Base-by-base conservation (phyloP, 371 early-diverging fungal species). In the Apophysomyces variabilis region DNA sequence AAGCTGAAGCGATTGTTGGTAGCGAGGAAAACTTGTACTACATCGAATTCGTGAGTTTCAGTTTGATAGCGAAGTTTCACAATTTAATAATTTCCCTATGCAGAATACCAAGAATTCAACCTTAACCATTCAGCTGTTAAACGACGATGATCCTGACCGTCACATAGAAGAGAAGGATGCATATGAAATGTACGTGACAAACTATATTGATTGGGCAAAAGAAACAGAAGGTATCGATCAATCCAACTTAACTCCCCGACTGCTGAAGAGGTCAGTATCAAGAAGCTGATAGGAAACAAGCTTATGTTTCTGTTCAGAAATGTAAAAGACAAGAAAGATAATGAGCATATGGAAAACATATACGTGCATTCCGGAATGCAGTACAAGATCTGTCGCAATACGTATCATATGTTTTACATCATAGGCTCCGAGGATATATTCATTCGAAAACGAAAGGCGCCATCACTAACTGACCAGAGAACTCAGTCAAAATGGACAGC, bases 101-200 rank as follows among this genome's bases (percentile, higher is more conserved):
- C 21, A 85, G 84, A 75, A 80, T 47, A 79, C 84, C 67, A 82
- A 80, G 37, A 78, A 76, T 61, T 69, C 76, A 50, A 78, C 87
- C 16, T 76, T 95, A 73, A 87, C 93, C 5, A 87, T 95, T 35
- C 94, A 94, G 74, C 71, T 94, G 57, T 71, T 96, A 39, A 82
- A 86, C 46, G 89, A 91, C 66, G 91, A 94, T 46, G 95, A 95
- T 62, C 21, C 21, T 82, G 88, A 45, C 80, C 86, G 13, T 64
- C 85, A 21, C 84, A 85, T 59, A 79, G 77, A 36, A 11, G 84
- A 87, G 45, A 94, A 95, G 68, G 94, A 93, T 70, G 85, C 84
- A 45, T 97, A 96, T 92, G 90, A 93, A 36, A 83, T 90, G 64
- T 97, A 96, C 60, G 89, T 97, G 21, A 90, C 94, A 64, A 90